These are phyloP conservation scores for Ophioceras dolichostomum DNA, from an alignment of 2,329 filamentous ascomycete genomes.

Conservation along the genomic window DNA sequence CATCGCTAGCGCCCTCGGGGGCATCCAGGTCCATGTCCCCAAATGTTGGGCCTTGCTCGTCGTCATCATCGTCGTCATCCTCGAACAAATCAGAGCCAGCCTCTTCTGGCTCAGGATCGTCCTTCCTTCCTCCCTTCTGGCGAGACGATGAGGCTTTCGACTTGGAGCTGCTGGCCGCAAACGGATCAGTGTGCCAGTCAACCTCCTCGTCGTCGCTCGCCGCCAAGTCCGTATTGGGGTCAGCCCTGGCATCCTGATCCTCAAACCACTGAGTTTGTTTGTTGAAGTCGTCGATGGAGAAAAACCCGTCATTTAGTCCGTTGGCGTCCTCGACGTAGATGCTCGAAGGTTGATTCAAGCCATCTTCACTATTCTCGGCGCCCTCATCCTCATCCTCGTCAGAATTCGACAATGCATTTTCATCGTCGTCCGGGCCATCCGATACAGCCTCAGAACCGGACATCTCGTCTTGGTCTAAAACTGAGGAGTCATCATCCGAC, in stretches of 20 bases:
- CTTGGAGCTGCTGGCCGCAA: conserved; percentile 26
- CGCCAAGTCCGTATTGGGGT: conserved; percentile 59
- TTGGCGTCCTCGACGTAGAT: conserved; percentile 61
- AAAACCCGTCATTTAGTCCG: conserved; percentile 93
- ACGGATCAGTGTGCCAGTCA: conserved; percentile 75
- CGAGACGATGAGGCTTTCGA: conserved; percentile 8
- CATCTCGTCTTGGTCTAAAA: not conserved
- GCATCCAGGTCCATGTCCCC: conserved; percentile 65
- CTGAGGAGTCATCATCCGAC: too few species aligned
- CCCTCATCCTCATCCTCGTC: conserved; percentile 19
- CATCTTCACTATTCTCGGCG: conserved; percentile 29
- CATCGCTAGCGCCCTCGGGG: conserved; percentile 54
- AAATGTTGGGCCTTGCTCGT: conserved; percentile 75
- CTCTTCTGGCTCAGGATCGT: conserved; percentile 15
- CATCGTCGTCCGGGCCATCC: conserved; percentile 9
- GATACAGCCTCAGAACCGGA: not conserved
- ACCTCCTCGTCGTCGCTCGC: conserved; percentile 79
- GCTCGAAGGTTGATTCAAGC: conserved; percentile 31
- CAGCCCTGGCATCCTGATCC: conserved; percentile 67
- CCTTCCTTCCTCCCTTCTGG: too few species aligned
- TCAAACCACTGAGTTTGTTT: conserved; percentile 84
- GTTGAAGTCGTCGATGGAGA: conserved; percentile 96
- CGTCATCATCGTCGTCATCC: conserved; percentile 42
- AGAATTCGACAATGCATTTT: too few species aligned
- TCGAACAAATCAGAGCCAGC: conserved; percentile 14